Percentiles rank a stretch among this genome's conserved stretches.
phyloP scores from a whole-genome alignment of 106 monocot species.

The Allium fistulosum region DNA sequence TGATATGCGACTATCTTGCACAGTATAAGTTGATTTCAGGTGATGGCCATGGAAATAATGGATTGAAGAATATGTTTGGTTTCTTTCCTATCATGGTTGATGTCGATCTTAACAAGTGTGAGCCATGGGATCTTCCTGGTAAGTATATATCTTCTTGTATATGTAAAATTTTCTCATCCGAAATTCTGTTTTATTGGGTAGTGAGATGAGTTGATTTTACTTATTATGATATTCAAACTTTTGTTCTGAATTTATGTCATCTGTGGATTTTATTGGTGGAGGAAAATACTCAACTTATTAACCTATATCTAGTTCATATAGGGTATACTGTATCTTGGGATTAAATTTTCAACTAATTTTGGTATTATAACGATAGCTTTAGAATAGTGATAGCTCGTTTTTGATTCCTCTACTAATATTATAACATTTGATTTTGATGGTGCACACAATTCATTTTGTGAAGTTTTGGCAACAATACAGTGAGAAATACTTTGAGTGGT shows the following conservation, averaged over 20 bases:
- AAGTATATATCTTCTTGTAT: neutral
- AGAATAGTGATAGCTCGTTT: too few species aligned
- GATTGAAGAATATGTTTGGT: neutral
- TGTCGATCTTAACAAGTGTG: slow-evolving; percentile 87
- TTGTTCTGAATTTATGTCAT: neutral
- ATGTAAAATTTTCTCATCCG: neutral
- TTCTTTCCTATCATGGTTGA: slow-evolving; percentile 34
- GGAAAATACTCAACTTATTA: neutral
- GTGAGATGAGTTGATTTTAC: neutral
- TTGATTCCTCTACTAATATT: too few species aligned
- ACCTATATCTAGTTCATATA: too few species aligned
- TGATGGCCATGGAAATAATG: neutral
- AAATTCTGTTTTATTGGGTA: neutral
- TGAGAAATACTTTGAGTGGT: too few species aligned
- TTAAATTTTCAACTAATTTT: too few species aligned
- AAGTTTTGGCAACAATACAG: too few species aligned
- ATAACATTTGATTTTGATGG: too few species aligned
- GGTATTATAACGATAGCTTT: too few species aligned
- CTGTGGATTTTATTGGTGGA: neutral
- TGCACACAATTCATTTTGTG: too few species aligned
- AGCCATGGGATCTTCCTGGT: slow-evolving; percentile 97
- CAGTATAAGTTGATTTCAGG: slow-evolving; percentile 9
- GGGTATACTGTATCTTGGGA: too few species aligned
- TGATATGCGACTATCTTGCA: slow-evolving; percentile 50
- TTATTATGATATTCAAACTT: neutral